Percentiles rank a stretch among this genome's conserved stretches.
These are phyloP conservation scores for Achaetomiella virescens DNA, from an alignment of 495 filamentous ascomycete genomes.

Conservation along the genomic window DNA sequence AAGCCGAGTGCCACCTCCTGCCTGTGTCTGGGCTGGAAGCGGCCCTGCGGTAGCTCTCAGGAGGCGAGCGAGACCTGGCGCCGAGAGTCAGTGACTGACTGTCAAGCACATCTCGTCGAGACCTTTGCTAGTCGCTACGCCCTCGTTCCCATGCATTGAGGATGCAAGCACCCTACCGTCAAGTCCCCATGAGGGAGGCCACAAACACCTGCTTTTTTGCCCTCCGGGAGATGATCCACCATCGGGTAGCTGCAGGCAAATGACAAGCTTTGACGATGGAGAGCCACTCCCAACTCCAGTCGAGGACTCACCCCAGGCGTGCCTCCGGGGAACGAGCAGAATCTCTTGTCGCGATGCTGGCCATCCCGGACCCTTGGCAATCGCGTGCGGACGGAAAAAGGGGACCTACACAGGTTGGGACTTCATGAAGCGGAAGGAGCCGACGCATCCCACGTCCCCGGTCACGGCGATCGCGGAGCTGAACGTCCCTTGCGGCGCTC, in stretches of 20 bases:
- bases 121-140: constrained; percentile 17
- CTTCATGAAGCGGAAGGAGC: constrained; percentile 4
- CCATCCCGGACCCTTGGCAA: neutral
- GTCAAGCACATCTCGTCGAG: neutral
- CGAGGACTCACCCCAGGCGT: neutral
- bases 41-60: neutral
- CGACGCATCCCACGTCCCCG: neutral
- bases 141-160: constrained; percentile 29
- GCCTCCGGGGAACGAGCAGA: no score
- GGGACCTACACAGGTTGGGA: neutral
- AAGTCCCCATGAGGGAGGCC: constrained; percentile 23
- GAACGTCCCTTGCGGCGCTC: constrained; percentile 12
- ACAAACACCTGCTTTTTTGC: constrained; percentile 24
- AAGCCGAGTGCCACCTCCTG: neutral
- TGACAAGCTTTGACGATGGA: constrained; percentile 18
- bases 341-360: neutral
- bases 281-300: neutral
- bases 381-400: neutral
- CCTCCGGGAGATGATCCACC: constrained; percentile 18
- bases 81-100: neutral
- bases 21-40: neutral
- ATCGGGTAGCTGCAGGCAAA: constrained; percentile 28
- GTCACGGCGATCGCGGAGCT: constrained; percentile 12
- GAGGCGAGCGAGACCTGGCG: neutral
- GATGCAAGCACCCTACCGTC: constrained; percentile 31